Base-by-base conservation (phyloP, 2,329 filamentous ascomycete genomes). In the Stagonosporopsis chrysanthemi region DNA sequence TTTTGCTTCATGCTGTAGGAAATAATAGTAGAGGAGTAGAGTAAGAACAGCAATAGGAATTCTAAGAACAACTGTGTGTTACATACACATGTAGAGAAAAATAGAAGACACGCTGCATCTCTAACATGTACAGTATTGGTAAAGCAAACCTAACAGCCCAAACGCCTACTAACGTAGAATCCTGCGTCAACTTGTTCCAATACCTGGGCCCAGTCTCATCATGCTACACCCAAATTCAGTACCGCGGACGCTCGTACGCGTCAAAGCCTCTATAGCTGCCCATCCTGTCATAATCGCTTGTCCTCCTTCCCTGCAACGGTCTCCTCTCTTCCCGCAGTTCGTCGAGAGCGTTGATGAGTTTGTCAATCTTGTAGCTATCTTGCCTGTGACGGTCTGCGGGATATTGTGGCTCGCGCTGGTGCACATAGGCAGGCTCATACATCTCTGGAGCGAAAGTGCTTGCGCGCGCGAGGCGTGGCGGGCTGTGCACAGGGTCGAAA, bases 401-500 rank as follows among this genome's bases (percentile, higher is more conserved):
- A 17, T 53, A 55, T 11, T 22, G 40, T 8, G 19, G 31, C 40
- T 51, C 45, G 36, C 42, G 39, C 19, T 39, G 39, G 19, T 39
- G 49, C 2, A 8, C 31, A 24, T 53, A 53, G 19, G 31, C 23
- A 9, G 24, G 44, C 8, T 57, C 58, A 1, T 54, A 53, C 29
- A 51, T 48, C 7, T 53, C 61, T 1, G 58, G 19, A 1, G 48
- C 26, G 26, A 55, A 62, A 1, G 64, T 56, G 23, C 39, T 44
- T 15, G 58, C 8, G 17, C 65, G 62, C 1, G 31, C 22, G 4
- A 58, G 43, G 17, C 43, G 62, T 5, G 64, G 48, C n/a, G 61
- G 58, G 40, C 52, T 56, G 40, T 56, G 44, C 0, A 35, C 8
- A 3, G 46, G 48, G 29, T 58, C 54, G 19, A 62, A 64, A 1